Conservation (phyloP, 164 flowering plant species). For the Umbellularia californica region DNA sequence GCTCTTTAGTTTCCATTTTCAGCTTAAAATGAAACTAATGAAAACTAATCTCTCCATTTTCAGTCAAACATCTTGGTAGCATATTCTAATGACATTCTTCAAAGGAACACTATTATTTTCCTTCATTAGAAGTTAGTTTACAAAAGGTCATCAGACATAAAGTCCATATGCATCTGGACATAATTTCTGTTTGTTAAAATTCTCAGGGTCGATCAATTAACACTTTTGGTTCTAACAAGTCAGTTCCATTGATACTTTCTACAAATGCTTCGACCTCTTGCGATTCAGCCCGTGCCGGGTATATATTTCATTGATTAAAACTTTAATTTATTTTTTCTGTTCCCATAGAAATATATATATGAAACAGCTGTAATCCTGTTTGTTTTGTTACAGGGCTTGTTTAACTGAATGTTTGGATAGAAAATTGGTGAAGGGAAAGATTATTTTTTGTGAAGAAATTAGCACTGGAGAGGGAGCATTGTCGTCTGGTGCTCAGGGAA, state of each 20-base stretch:
- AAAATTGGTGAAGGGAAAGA: constrained; percentile 35
- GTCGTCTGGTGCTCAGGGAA: constrained; percentile 34
- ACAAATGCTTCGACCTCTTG: not conserved
- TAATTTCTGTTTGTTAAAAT: too few species aligned
- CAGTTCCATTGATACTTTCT: not conserved
- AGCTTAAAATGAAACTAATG: too few species aligned
- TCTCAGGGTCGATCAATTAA: not conserved
- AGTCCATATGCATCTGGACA: too few species aligned
- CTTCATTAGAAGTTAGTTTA: too few species aligned
- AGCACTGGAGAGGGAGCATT: not conserved
- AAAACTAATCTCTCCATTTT: too few species aligned
- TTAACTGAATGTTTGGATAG: constrained; percentile 18
- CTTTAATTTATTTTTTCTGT: not conserved
- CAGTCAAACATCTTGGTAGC: too few species aligned
- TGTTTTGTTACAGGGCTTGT: constrained; percentile 18
- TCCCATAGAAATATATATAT: not conserved
- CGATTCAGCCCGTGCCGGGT: not conserved
- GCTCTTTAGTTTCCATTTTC: too few species aligned
- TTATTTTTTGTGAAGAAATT: constrained; percentile 38
- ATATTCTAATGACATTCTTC: too few species aligned
- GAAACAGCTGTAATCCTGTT: not conserved
- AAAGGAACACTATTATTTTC: too few species aligned
- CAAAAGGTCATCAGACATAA: too few species aligned
- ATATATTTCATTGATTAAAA: not conserved
- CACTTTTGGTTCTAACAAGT: too few species aligned